Evolutionary conservation across 108 stramenopile genomes (phyloP).

Genomic region (Skeletonema potamos): DNA sequence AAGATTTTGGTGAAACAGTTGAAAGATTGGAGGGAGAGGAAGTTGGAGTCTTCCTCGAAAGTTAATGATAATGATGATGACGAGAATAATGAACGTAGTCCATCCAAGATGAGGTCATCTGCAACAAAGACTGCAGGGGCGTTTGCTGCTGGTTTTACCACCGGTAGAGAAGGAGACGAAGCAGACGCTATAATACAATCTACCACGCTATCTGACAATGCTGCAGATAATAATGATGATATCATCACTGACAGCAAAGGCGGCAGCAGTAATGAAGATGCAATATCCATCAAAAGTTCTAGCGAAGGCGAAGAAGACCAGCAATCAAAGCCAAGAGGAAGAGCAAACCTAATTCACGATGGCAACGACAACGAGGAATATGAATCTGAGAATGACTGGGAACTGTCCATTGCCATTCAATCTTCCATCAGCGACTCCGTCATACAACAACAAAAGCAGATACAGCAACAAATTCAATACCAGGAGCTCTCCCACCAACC

Average conservation of each 20-base stretch:
- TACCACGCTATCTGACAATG: background rate
- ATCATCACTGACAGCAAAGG: background rate
- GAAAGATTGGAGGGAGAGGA: constrained; percentile 42
- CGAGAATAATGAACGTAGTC: background rate
- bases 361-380: constrained; percentile 16
- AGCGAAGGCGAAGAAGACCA: background rate
- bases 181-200: constrained; percentile 3
- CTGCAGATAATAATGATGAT: background rate
- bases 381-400: constrained; percentile 50
- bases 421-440: constrained; percentile 35
- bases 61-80: constrained; percentile 5
- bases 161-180: constrained; percentile 18
- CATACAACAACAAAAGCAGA: constrained; percentile 3
- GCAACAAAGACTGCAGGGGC: constrained; percentile 25
- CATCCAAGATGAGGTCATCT: background rate
- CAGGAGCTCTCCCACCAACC: constrained; percentile 17
- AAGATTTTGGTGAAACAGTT: constrained; percentile 69
- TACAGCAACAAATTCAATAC: background rate
- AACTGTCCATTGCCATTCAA: constrained; percentile 40
- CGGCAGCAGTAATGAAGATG: constrained; percentile 15
- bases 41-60: background rate
- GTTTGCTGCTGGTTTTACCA: constrained; percentile 70
- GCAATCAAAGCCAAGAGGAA: background rate
- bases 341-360: background rate
- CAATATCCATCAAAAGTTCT: constrained; percentile 1